Percentiles rank a stretch among this genome's conserved stretches.
Conservation (phyloP, 495 filamentous ascomycete genomes). For the Apodospora peruviana region DNA sequence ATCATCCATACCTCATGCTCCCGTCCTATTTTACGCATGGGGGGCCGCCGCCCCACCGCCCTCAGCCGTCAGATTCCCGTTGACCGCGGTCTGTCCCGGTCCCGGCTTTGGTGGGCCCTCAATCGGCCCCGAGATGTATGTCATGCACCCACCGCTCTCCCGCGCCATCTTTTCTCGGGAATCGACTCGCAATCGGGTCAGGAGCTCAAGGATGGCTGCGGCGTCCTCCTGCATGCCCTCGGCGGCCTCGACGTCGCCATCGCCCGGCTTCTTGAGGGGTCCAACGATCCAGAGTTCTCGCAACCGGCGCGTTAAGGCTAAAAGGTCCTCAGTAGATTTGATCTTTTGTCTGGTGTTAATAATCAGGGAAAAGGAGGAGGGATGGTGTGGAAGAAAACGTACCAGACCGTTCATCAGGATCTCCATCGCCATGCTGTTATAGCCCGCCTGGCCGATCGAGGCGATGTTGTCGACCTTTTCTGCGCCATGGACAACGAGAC, state of each 20-base stretch:
- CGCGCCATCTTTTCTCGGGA: conserved; percentile 1
- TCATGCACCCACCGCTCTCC: background rate
- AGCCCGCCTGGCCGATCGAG: conserved; percentile 27
- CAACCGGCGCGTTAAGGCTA: conserved; percentile 34
- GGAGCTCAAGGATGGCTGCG: conserved; percentile 5
- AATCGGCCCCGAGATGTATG: conserved; percentile 2
- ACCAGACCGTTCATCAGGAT: conserved; percentile 26
- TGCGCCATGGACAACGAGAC: conserved; percentile 26
- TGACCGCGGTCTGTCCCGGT: no score
- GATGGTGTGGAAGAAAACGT: background rate
- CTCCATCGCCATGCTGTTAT: conserved; percentile 33
- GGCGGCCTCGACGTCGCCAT: conserved; percentile 25
- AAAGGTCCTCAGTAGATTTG: conserved; percentile 29
- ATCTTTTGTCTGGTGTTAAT: conserved; percentile 12
- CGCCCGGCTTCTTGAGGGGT: conserved; percentile 29
- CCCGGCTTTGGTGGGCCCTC: conserved; percentile 6
- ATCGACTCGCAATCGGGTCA: conserved; percentile 6
- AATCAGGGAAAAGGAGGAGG: background rate
- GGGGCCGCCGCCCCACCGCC: no score
- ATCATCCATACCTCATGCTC: no score
- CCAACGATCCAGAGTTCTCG: conserved; percentile 40
- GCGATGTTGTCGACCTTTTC: conserved; percentile 19
- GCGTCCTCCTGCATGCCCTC: conserved; percentile 18
- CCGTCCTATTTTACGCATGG: no score
- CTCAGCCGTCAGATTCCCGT: no score